Evolutionary conservation across 78 protist species (phyloP).

Genomic region (slime mould (Dictyostelium discoideum)): DNA sequence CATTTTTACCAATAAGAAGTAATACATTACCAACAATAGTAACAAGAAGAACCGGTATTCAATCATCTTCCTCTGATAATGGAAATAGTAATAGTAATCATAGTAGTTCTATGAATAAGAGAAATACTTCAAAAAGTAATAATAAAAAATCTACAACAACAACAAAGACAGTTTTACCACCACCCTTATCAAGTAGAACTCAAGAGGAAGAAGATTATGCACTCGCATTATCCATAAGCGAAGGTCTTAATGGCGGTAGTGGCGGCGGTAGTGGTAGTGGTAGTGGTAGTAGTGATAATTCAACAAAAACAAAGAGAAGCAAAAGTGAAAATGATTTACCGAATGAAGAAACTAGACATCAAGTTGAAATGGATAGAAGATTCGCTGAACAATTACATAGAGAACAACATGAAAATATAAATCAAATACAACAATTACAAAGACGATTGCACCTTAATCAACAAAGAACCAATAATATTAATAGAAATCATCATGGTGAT

Average conservation of each 20-base stretch:
- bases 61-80: background rate
- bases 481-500: too few relatives aligned
- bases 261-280: background rate
- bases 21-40: background rate
- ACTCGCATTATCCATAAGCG: background rate
- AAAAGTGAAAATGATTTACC: background rate
- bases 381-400: background rate
- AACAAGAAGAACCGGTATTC: background rate
- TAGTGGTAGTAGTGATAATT: background rate
- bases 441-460: background rate
- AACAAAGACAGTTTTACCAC: background rate
- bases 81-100: background rate
- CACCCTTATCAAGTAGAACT: background rate
- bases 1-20: background rate
- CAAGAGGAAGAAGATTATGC: constrained; percentile 2
- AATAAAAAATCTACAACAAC: background rate
- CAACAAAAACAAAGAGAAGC: background rate
- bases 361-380: constrained; percentile 10
- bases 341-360: background rate
- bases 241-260: background rate
- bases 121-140: background rate
- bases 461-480: background rate
- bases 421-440: background rate
- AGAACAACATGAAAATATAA: background rate
- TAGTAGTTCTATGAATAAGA: background rate